Conservation (phyloP, 768 basidiomycete genomes). For the Tricholoma saponaceum region DNA sequence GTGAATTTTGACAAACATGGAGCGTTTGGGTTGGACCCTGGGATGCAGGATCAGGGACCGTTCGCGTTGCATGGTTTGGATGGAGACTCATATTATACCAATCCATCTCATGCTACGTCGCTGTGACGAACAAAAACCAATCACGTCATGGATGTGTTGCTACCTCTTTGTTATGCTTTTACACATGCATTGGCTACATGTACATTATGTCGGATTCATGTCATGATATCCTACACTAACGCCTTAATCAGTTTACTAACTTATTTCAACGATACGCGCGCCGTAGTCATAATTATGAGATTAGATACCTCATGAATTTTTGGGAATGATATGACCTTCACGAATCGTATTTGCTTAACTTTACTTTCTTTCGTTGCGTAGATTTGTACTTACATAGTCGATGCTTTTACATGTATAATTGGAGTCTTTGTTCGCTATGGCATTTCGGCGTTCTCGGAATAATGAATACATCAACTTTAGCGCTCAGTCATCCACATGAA, state of each 20-base stretch:
- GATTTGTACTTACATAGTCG: too few relatives aligned
- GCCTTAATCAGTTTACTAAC: neutral
- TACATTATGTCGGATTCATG: neutral
- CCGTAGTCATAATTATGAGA: neutral
- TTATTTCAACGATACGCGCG: neutral
- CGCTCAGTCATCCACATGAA: too few relatives aligned
- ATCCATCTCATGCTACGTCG: constrained; percentile 12
- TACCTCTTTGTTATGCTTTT: neutral
- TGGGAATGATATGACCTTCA: too few relatives aligned
- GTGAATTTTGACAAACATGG: constrained; percentile 2
- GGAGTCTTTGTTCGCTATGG: too few relatives aligned
- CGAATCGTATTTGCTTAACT: too few relatives aligned
- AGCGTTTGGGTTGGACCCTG: constrained; percentile 9
- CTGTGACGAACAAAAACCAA: neutral
- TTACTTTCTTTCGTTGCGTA: too few relatives aligned
- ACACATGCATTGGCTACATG: neutral
- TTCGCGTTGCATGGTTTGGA: constrained; percentile 14
- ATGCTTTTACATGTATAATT: too few relatives aligned
- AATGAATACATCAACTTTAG: too few relatives aligned
- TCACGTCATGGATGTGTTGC: neutral
- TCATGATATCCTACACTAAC: neutral
- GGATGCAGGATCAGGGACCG: constrained; percentile 11
- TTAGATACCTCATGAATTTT: neutral
- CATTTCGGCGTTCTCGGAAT: too few relatives aligned
- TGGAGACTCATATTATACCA: constrained; percentile 12